A percentile compares a stretch with the other conserved stretches of the same genome.
Evolutionary conservation across 805 yeast species (phyloP).

Genomic region (Ascoidea rubescens): DNA sequence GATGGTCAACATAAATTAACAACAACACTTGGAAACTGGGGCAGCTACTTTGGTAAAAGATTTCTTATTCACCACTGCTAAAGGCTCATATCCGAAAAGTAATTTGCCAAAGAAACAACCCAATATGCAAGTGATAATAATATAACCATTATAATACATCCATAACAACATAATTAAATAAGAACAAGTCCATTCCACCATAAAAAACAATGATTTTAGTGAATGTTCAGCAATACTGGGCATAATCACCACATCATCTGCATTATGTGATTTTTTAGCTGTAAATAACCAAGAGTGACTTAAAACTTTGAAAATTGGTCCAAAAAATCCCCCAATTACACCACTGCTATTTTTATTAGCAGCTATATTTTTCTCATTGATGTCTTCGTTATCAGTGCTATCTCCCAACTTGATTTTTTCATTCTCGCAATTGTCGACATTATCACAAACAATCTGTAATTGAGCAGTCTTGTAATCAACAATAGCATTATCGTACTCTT

Average conservation of each 20-base stretch:
- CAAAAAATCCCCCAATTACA: background rate
- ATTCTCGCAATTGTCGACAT: conserved; percentile 1
- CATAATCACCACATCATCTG: conserved; percentile 12
- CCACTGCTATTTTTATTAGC: background rate
- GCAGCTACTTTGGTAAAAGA: background rate
- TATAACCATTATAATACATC: conserved; percentile 65
- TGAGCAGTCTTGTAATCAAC: conserved; percentile 8
- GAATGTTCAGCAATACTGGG: conserved; percentile 39
- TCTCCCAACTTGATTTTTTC: conserved; percentile 8
- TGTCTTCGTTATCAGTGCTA: conserved; percentile 10
- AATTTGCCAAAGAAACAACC: conserved; percentile 50
- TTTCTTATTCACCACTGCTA: conserved; percentile 9
- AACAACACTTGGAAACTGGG: no score
- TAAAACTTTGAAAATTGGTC: conserved; percentile 13
- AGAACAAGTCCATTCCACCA: conserved; percentile 48
- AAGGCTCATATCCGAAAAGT: conserved; percentile 34
- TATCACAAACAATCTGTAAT: background rate
- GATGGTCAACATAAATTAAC: no score
- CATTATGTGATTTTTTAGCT: conserved; percentile 5
- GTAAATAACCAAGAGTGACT: conserved; percentile 22
- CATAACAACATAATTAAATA: conserved; percentile 58
- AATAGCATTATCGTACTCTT: conserved; percentile 35
- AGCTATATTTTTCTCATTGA: conserved; percentile 2
- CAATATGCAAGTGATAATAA: conserved; percentile 45
- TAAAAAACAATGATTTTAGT: conserved; percentile 33